Evolutionary conservation across 2,329 filamentous ascomycete species (phyloP), one percentile per base, ranked within the genome.

Genomic region (Diaporthe eres): DNA sequence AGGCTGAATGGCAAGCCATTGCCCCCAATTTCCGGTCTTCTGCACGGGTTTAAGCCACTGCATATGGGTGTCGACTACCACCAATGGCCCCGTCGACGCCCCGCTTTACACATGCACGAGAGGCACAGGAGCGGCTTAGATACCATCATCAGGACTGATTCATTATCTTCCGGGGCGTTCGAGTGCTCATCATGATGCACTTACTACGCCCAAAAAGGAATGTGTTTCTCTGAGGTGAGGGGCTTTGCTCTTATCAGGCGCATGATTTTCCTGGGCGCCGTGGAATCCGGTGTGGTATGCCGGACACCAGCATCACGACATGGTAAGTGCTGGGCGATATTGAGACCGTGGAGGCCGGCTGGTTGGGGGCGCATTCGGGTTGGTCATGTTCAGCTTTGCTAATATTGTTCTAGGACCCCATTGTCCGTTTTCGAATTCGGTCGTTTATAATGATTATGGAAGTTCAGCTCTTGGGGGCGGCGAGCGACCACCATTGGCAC

Each of bases 41-140:
- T 55, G 34, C 63, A 53, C 28, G 47, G 19, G 22, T 12, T 31
- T 13, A n/a, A 68, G 63, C 63, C 63, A 68, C 63, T 68, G 63
- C 63, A 68, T 53, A n/a, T 42, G 34, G 47, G 49, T 17, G 15
- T 8, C 37, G 22, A 55, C 31, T 34, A 70, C 65, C 65, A 70
- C 65, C 65, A 70, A 70, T 70, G 34, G 28, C 13, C 8, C 65
- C n/a, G 8, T 42, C 34, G 49, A 22, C 47, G 6, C 65, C 65
- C 65, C 65, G 51, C 65, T 70, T 53, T 67, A 67, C 7, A n/a
- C 6, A 55, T 70, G 53, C 53, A 55, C 25, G 8, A 22, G 44
- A 49, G 44, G 61, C 61, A 65, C 9, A 22, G 9, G 61, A 65
- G 37, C 47, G 49, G 65, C 65, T 55, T 37, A 37, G 47, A 8